Conservation (phyloP, 169 alveolate species). For the Eimeria necatrix region DNA sequence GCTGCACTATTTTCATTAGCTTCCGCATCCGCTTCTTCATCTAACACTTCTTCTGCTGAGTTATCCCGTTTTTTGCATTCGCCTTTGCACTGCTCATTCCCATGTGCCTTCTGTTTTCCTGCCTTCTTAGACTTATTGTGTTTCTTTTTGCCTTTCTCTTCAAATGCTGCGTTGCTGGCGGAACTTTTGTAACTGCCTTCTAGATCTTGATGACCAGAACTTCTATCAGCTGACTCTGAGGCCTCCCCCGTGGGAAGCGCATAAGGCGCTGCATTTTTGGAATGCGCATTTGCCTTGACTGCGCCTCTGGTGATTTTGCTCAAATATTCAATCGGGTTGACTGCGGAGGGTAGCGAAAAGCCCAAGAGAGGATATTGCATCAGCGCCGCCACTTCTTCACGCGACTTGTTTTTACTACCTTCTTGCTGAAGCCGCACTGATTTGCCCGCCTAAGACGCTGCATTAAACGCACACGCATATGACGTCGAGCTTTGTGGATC, state of each 20-base stretch:
- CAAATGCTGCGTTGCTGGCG: background rate
- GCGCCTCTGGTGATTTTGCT: background rate
- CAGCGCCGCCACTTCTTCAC: constrained; percentile 63
- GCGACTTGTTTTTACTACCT: constrained; percentile 18
- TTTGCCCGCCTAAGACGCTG: background rate
- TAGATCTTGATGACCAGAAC: background rate
- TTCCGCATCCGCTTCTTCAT: background rate
- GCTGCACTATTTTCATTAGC: background rate
- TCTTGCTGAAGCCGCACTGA: constrained; percentile 58
- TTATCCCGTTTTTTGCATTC: background rate
- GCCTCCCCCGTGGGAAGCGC: background rate
- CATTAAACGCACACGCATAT: background rate
- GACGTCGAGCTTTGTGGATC: background rate
- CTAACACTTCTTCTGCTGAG: background rate
- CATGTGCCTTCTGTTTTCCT: background rate
- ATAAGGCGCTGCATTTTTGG: background rate
- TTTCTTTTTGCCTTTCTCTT: background rate
- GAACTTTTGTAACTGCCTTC: background rate
- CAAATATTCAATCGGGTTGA: constrained; percentile 53
- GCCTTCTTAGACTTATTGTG: background rate
- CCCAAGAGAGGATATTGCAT: constrained; percentile 63
- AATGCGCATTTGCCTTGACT: background rate
- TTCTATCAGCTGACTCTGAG: background rate
- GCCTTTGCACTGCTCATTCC: constrained; percentile 9
- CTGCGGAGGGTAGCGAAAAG: constrained; percentile 15